A percentile compares a stretch with the other conserved stretches of the same genome.
phyloP scores from a whole-genome alignment of 1,139 yeast genomes.

The Magnusiomyces suaveolens region DNA sequence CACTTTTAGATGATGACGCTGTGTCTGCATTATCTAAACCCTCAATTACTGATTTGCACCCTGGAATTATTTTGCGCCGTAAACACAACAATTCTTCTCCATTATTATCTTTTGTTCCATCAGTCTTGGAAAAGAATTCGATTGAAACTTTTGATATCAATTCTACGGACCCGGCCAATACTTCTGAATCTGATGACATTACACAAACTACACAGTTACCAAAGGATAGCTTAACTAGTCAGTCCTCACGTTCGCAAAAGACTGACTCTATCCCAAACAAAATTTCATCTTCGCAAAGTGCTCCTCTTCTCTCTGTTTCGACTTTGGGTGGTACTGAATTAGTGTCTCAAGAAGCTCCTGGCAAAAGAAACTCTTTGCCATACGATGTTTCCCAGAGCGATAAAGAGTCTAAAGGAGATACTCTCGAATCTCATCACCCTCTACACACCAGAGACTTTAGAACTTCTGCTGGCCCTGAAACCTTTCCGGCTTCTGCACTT shows the following conservation, averaged over 20 bases:
- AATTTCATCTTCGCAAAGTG: not conserved
- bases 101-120: conserved; percentile 11
- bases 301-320: not conserved
- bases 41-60: not conserved
- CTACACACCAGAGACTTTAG: conserved; percentile 6
- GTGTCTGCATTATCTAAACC: not conserved
- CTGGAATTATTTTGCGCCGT: not conserved
- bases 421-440: not conserved
- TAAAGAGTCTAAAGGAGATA: not conserved
- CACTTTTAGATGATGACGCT: not conserved
- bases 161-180: not conserved
- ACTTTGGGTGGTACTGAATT: not conserved
- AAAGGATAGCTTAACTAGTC: not conserved
- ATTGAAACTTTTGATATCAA: not conserved
- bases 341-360: not conserved
- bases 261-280: not conserved
- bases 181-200: not conserved
- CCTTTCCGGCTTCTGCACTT: not conserved
- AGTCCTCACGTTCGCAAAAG: not conserved
- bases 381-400: not conserved
- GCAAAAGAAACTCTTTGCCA: not conserved
- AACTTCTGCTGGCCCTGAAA: conserved; percentile 3
- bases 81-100: conserved; percentile 14
- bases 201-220: not conserved
- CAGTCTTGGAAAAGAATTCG: not conserved